A percentile compares a stretch with the other conserved stretches of the same genome.
These are phyloP conservation scores for Plasmodium sp. DNA, from an alignment of 169 alveolate genomes.

Conservation along the genomic window DNA sequence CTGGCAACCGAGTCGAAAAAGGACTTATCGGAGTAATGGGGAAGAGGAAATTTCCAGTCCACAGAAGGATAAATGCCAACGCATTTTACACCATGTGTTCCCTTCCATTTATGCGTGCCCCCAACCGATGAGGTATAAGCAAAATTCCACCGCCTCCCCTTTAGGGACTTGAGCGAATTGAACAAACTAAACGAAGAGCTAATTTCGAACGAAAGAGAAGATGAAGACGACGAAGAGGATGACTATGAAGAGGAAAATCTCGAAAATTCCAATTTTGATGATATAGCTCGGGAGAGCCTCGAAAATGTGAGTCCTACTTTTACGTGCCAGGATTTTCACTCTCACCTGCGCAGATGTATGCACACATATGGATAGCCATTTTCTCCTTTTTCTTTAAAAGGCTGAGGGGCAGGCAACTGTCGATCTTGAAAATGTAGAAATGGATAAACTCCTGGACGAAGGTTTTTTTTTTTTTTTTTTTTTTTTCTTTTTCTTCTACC, in stretches of 20 bases:
- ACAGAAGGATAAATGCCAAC: not conserved
- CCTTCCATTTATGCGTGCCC: not conserved
- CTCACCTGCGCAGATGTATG: not conserved
- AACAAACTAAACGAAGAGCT: slow-evolving; percentile 31
- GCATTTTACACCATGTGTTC: not conserved
- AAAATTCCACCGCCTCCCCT: not conserved
- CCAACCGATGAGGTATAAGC: not conserved
- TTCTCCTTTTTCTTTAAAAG: slow-evolving; percentile 5
- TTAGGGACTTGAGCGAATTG: slow-evolving; percentile 55
- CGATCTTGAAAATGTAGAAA: slow-evolving; percentile 69
- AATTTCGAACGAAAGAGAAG: slow-evolving; percentile 59
- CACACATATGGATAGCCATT: not conserved
- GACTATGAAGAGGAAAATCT: slow-evolving; percentile 34
- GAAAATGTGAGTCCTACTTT: slow-evolving; percentile 6
- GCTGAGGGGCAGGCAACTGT: slow-evolving; percentile 67
- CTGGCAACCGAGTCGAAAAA: slow-evolving; percentile 15
- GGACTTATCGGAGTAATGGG: slow-evolving; percentile 36
- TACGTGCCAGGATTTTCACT: not conserved
- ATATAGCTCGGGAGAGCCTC: slow-evolving; percentile 55
- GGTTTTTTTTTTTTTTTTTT: slow-evolving; percentile 41
- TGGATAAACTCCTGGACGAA: slow-evolving; percentile 53
- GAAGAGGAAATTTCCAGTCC: not conserved
- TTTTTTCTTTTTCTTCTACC: not conserved
- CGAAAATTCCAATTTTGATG: slow-evolving; percentile 22
- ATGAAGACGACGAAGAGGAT: slow-evolving; percentile 63